These are phyloP conservation scores for Tieghemiomyces parasiticus DNA, from an alignment of 192 early-diverging fungal genomes.

Conservation along the genomic window DNA sequence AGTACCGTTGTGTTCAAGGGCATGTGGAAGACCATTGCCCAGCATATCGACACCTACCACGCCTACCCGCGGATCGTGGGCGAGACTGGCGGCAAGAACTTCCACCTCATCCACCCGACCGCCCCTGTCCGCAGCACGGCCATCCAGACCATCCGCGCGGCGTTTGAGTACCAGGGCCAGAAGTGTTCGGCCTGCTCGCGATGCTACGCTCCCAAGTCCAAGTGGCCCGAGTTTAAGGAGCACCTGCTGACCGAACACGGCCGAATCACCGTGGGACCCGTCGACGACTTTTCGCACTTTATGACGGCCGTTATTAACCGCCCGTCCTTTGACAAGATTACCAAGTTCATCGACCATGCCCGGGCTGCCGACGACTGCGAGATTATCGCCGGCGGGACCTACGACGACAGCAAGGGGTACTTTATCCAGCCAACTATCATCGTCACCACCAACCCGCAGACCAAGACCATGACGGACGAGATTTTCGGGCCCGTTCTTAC, in stretches of 20 bases:
- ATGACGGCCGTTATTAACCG: constrained; percentile 84
- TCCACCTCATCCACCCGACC: constrained; percentile 75
- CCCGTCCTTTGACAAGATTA: constrained; percentile 87
- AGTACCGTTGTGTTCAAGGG: constrained; percentile 84
- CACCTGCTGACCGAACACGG: constrained; percentile 45
- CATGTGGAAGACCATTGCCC: constrained; percentile 81
- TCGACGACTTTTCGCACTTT: constrained; percentile 80
- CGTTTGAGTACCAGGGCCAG: constrained; percentile 97
- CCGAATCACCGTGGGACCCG: constrained; percentile 70
- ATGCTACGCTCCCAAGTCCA: constrained; percentile 70
- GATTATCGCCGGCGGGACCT: constrained; percentile 84
- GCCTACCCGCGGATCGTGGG: constrained; percentile 95
- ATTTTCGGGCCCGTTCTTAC: constrained; percentile 97
- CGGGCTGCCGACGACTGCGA: constrained; percentile 46
- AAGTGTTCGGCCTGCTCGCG: constrained; percentile 97
- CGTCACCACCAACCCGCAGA: constrained; percentile 62
- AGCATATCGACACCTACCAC: constrained; percentile 82
- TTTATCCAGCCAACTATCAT: constrained; percentile 86
- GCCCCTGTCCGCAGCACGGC: constrained; percentile 67
- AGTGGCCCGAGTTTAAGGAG: constrained; percentile 60
- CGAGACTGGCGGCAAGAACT: constrained; percentile 99
- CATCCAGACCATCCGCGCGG: constrained; percentile 75
- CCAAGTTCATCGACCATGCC: constrained; percentile 73
- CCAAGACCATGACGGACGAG: constrained; percentile 84
- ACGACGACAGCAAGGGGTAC: constrained; percentile 77